Conservation (phyloP, 2,329 filamentous ascomycete genomes). For the Diaporthe capsici region DNA sequence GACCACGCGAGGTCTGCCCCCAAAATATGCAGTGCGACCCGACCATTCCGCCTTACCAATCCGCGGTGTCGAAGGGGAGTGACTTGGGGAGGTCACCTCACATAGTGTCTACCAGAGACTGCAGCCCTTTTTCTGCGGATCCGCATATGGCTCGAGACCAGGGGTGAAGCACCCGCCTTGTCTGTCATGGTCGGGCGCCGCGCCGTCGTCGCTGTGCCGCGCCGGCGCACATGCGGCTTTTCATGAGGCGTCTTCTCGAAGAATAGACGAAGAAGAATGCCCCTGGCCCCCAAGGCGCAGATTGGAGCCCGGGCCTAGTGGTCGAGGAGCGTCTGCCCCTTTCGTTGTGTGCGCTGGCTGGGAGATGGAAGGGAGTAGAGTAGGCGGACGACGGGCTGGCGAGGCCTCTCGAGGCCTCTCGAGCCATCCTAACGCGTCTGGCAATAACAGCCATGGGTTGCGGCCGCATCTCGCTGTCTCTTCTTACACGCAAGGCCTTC, state of each 20-base stretch:
- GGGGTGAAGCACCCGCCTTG: not conserved
- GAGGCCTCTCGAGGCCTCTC: not conserved
- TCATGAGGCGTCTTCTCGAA: slow-evolving; percentile 21
- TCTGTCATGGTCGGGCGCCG: not conserved
- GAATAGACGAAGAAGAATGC: not conserved
- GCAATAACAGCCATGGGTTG: not conserved
- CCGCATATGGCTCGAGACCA: not conserved
- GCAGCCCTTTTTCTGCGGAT: slow-evolving; percentile 13
- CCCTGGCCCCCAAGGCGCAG: slow-evolving; percentile 28
- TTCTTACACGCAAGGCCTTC: not conserved
- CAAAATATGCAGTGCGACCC: slow-evolving; percentile 25
- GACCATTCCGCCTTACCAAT: slow-evolving; percentile 29
- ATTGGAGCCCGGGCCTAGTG: slow-evolving; percentile 24
- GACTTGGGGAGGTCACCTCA: not conserved
- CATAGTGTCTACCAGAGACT: not conserved
- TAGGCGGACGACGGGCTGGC: not conserved
- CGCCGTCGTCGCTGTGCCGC: not conserved
- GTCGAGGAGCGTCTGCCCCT: not conserved
- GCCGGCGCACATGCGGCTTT: not conserved
- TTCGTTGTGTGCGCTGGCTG: not conserved
- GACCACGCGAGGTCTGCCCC: slow-evolving; percentile 27
- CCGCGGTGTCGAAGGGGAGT: not conserved
- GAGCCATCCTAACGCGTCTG: not conserved
- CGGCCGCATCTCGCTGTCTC: not conserved
- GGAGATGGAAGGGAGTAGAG: not conserved